These are phyloP conservation scores for Beauveria pseudobassiana DNA, from an alignment of 2,329 filamentous ascomycete species.

Conservation along the genomic window DNA sequence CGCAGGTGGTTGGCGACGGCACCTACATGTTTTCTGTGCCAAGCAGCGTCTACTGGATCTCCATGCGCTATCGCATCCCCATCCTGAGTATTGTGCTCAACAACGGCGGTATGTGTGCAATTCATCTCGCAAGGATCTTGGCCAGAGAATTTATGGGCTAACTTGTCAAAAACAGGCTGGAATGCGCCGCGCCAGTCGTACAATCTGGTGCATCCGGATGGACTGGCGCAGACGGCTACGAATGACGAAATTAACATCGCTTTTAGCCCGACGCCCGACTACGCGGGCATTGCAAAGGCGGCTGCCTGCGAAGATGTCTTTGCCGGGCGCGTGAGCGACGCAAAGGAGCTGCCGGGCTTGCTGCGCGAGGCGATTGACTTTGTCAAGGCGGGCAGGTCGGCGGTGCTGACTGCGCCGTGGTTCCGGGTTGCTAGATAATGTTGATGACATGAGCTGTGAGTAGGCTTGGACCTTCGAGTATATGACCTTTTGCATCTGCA, in stretches of 20 bases:
- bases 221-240: conserved; percentile 44
- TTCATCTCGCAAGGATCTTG: background rate
- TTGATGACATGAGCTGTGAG: too few species aligned
- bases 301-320: conserved; percentile 48
- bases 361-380: conserved; percentile 42
- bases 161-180: conserved; percentile 28
- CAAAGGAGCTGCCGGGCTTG: conserved; percentile 37
- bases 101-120: conserved; percentile 39
- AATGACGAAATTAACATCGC: conserved; percentile 58
- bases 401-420: conserved; percentile 44
- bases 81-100: conserved; percentile 49
- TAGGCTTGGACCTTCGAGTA: too few species aligned
- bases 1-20: conserved; percentile 51
- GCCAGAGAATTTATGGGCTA: background rate
- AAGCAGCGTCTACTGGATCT: conserved; percentile 49
- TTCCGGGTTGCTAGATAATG: background rate
- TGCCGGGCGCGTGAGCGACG: conserved; percentile 39
- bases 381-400: conserved; percentile 42
- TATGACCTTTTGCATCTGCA: too few species aligned
- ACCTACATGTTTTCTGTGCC: conserved; percentile 49
- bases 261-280: conserved; percentile 51
- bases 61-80: conserved; percentile 45
- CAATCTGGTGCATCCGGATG: conserved; percentile 51
- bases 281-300: conserved; percentile 53
- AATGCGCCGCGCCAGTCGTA: conserved; percentile 52